A percentile compares a stretch with the other conserved stretches of the same genome.
Conservation (phyloP, 1,284 basidiomycete genomes). For the Cryptococcus sp. region DNA sequence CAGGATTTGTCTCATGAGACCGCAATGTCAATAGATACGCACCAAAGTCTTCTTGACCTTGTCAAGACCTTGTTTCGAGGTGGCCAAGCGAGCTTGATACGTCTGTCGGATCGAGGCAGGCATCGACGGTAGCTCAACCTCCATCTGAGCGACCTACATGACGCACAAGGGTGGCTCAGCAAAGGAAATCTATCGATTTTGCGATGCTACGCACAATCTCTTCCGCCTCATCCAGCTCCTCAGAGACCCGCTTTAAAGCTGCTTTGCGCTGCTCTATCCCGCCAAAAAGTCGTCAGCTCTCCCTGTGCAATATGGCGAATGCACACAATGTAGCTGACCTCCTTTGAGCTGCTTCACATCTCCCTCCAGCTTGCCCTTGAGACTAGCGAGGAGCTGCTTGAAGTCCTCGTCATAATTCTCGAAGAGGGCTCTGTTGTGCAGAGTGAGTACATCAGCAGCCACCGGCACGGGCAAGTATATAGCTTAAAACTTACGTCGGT, state of each 20-base stretch:
- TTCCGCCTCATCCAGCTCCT: slow-evolving; percentile 97
- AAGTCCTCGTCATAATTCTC: slow-evolving; percentile 56
- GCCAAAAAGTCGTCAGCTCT: slow-evolving; percentile 3
- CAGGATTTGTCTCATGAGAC: neutral
- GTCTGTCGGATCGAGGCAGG: slow-evolving; percentile 76
- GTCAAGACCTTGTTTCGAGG: slow-evolving; percentile 70
- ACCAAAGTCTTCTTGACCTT: slow-evolving; percentile 74
- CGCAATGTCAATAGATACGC: slow-evolving; percentile 22
- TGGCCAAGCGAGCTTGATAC: slow-evolving; percentile 71
- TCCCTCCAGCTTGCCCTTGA: slow-evolving; percentile 50
- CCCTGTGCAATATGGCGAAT: neutral
- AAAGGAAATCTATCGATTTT: too few species aligned
- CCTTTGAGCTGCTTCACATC: slow-evolving; percentile 50
- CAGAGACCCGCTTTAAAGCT: slow-evolving; percentile 79
- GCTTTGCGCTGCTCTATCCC: slow-evolving; percentile 77
- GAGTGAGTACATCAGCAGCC: too few species aligned
- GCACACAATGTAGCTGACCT: slow-evolving; percentile 35
- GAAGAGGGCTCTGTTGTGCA: slow-evolving; percentile 46
- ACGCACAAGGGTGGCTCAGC: neutral
- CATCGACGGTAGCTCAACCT: slow-evolving; percentile 96
- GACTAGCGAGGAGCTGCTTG: slow-evolving; percentile 46
- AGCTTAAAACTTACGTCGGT: slow-evolving; percentile 43
- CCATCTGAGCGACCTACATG: slow-evolving; percentile 94
- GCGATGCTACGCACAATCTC: slow-evolving; percentile 72
- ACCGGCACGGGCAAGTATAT: too few species aligned